Conservation (phyloP, 176 grass and related monocot genomes). For the Sorghum bicolor region Sorghum_bicolor_NCBIv3 NC_012877.2:1045501-1046000, state of each 20-base stretch:
- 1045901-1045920: conserved; percentile 76
- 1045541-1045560: too few species aligned
- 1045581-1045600: not conserved
- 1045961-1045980: conserved; percentile 62
- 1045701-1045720: not conserved
- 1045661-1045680: not conserved
- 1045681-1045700: not conserved
- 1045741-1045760: not conserved
- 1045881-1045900: conserved; percentile 95
- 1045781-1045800: not conserved
- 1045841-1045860: not conserved
- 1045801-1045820: not conserved
- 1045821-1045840: not conserved
- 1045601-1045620: not conserved
- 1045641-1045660: conserved; percentile 20
- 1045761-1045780: not conserved
- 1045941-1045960: conserved; percentile 58
- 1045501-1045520: not conserved
- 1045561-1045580: not conserved
- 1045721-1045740: not conserved
- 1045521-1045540: too few species aligned
- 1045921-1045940: conserved; percentile 83
- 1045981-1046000: conserved; percentile 84
- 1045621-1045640: not conserved
- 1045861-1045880: conserved; percentile 79